These are phyloP conservation scores for Ceratocystis harringtonii DNA, from an alignment of 2,329 filamentous ascomycete genomes.

Conservation along the genomic window DNA sequence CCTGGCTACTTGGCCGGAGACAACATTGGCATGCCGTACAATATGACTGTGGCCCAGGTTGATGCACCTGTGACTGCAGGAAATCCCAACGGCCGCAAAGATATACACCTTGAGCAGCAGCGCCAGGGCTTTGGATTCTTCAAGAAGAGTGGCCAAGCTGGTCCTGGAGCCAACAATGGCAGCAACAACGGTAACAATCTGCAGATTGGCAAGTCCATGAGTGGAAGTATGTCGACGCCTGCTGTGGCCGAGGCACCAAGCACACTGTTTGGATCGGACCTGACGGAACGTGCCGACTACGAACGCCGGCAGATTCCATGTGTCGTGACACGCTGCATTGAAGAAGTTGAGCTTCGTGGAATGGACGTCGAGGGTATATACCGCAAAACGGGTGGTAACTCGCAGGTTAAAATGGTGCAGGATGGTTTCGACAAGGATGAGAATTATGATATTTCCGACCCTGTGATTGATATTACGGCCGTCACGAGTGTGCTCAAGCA, in stretches of 20 bases:
- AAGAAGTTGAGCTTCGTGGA: slow-evolving; percentile 87
- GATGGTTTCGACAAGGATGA: slow-evolving; percentile 78
- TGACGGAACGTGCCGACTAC: slow-evolving; percentile 70
- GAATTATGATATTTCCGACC: slow-evolving; percentile 85
- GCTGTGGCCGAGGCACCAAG: slow-evolving; percentile 30
- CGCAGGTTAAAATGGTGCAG: slow-evolving; percentile 77
- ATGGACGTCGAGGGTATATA: slow-evolving; percentile 98
- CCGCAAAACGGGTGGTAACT: slow-evolving; percentile 86
- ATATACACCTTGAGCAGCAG: slow-evolving; percentile 21
- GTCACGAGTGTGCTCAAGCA: slow-evolving; percentile 94
- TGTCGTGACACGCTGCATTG: slow-evolving; percentile 84
- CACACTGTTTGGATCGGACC: slow-evolving; percentile 73
- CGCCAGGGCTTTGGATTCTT: slow-evolving; percentile 61
- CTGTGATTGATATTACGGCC: slow-evolving; percentile 85
- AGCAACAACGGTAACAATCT: not conserved
- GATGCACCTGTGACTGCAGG: slow-evolving; percentile 30
- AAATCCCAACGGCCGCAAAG: slow-evolving; percentile 21
- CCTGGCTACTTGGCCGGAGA: slow-evolving; percentile 41
- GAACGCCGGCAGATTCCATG: slow-evolving; percentile 81
- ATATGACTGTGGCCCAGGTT: slow-evolving; percentile 45
- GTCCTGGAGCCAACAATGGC: not conserved
- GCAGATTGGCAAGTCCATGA: slow-evolving; percentile 12
- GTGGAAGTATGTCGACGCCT: slow-evolving; percentile 9
- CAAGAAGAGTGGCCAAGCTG: slow-evolving; percentile 29
- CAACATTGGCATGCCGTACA: slow-evolving; percentile 55